Percentiles rank a stretch among this genome's conserved stretches.
Conservation (phyloP, 2,329 filamentous ascomycete genomes). For the Aphanoascus verrucosus region DNA sequence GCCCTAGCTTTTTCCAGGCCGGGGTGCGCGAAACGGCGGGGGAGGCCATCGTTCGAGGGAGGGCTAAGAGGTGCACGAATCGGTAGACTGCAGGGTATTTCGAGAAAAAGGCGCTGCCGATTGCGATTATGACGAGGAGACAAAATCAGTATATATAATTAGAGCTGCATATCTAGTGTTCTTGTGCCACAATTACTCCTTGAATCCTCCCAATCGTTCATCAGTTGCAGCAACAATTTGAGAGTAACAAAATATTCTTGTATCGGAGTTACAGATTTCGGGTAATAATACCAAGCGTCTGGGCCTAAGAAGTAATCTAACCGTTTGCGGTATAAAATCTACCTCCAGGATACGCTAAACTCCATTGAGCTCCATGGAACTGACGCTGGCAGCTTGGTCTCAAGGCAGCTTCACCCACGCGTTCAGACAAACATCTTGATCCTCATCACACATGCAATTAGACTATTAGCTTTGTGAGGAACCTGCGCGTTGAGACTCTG, state of each 20-base stretch:
- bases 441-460: background rate
- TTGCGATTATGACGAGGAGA: background rate
- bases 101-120: background rate
- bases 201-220: background rate
- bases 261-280: background rate
- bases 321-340: background rate
- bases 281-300: background rate
- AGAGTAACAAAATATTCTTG: background rate
- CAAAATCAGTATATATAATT: background rate
- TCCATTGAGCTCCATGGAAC: constrained; percentile 7
- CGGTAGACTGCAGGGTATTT: background rate
- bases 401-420: constrained; percentile 12
- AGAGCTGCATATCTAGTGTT: background rate
- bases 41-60: background rate
- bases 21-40: constrained; percentile 30
- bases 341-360: constrained; percentile 7
- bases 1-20: constrained; percentile 51
- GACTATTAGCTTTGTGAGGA: background rate
- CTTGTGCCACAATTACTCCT: background rate
- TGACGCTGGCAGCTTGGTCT: constrained; percentile 8
- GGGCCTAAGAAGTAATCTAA: background rate
- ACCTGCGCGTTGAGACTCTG: background rate
- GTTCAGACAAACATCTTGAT: constrained; percentile 2
- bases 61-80: background rate
- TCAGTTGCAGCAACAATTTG: background rate